A percentile compares a stretch with the other conserved stretches of the same genome.
These are phyloP conservation scores for Ophiostoma perfectum DNA, from an alignment of 2,329 filamentous ascomycete species.

Conservation along the genomic window DNA sequence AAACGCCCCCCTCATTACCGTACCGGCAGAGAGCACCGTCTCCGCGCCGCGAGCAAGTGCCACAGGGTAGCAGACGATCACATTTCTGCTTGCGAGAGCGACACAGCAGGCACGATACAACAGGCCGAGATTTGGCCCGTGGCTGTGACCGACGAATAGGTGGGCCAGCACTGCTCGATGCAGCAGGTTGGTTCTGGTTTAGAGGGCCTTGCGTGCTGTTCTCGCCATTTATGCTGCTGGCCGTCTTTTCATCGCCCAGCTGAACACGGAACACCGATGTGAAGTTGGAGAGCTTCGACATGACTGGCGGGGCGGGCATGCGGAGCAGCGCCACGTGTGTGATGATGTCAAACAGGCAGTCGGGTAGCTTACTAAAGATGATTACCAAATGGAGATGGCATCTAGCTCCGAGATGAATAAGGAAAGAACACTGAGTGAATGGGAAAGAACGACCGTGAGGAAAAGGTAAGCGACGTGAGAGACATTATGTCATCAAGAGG, in stretches of 20 bases:
- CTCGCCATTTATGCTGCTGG: neutral
- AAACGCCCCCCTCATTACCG: conserved; percentile 23
- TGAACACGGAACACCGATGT: conserved; percentile 27
- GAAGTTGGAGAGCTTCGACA: conserved; percentile 19
- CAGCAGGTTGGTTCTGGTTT: neutral
- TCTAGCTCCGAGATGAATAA: neutral
- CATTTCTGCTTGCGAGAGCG: conserved; percentile 42
- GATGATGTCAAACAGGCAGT: neutral
- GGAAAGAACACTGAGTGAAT: neutral
- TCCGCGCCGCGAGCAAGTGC: conserved; percentile 38
- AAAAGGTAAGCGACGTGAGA: neutral
- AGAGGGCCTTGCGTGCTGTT: neutral
- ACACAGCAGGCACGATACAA: conserved; percentile 40
- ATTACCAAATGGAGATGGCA: neutral
- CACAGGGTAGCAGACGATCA: conserved; percentile 39
- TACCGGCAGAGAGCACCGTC: conserved; percentile 35
- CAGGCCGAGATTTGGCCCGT: conserved; percentile 30
- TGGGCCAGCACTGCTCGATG: neutral
- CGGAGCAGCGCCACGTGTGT: neutral
- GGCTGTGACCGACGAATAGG: conserved; percentile 14
- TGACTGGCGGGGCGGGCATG: neutral
- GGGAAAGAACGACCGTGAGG: neutral
- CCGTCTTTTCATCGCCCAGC: conserved; percentile 8
- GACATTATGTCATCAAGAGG: neutral
- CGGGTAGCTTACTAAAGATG: neutral